Percentiles rank a stretch among this genome's conserved stretches.
phyloP scores from a whole-genome alignment of 2,329 filamentous ascomycete species.

The Claviceps pazoutovae region DNA sequence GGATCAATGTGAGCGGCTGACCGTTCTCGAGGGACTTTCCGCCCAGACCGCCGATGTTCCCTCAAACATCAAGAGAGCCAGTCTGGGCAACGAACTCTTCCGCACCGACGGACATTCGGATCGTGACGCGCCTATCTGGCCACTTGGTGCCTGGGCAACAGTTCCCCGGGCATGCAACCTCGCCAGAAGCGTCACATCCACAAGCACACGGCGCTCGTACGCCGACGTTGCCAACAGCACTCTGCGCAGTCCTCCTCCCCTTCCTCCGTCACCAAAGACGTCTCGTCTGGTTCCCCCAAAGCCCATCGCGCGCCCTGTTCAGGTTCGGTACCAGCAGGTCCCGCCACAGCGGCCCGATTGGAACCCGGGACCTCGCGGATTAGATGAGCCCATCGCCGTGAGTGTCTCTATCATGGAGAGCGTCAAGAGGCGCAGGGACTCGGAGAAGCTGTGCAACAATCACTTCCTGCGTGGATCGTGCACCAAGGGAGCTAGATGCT shows the following conservation, averaged over 20 bases:
- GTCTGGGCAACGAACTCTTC: conserved; percentile 35
- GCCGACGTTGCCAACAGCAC: conserved; percentile 25
- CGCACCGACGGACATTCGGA: conserved; percentile 37
- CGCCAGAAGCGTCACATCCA: conserved; percentile 6
- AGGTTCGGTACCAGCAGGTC: conserved; percentile 11
- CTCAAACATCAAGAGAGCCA: conserved; percentile 32
- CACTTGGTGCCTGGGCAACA: conserved; percentile 8
- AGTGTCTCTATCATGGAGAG: conserved; percentile 33
- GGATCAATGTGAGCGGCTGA: conserved; percentile 28
- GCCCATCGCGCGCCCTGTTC: conserved; percentile 4
- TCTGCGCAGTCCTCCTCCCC: conserved; percentile 20
- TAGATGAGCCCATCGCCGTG: conserved; percentile 37
- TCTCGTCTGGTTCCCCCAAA: conserved; percentile 26
- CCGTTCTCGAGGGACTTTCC: conserved; percentile 39
- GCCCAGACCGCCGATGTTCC: conserved; percentile 30
- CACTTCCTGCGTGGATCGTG: conserved; percentile 46
- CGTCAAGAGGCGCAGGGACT: conserved; percentile 41
- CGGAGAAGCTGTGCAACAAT: conserved; percentile 47
- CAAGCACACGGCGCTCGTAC: conserved; percentile 19
- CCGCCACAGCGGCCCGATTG: conserved; percentile 25
- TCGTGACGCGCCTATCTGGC: conserved; percentile 1
- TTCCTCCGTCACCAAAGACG: conserved; percentile 24
- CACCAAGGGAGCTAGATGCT: conserved; percentile 37
- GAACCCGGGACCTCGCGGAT: conserved; percentile 39
- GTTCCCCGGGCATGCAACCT: conserved; percentile 8